A percentile compares a stretch with the other conserved stretches of the same genome.
Evolutionary conservation across 495 filamentous ascomycete genomes (phyloP).

Genomic region (Xylaria cubensis): DNA sequence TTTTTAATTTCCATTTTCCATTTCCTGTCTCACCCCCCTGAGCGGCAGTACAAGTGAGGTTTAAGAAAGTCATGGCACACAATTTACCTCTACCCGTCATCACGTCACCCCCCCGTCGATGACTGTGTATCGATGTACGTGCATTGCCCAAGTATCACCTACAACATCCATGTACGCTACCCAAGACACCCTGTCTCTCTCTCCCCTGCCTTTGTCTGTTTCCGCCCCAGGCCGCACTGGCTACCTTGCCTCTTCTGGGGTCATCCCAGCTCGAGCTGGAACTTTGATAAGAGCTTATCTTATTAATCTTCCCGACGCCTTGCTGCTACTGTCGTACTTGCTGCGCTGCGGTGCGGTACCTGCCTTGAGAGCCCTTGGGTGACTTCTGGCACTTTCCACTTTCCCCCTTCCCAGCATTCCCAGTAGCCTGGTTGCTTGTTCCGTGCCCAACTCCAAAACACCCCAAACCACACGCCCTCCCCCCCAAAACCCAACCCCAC

Average conservation of each 20-base stretch:
- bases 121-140: neutral
- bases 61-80: neutral
- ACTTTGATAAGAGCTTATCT: neutral
- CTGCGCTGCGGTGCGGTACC: neutral
- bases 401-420: constrained; percentile 7
- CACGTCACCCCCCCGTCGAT: constrained; percentile 15
- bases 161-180: constrained; percentile 4
- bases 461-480: neutral
- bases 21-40: neutral
- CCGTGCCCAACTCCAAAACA: constrained; percentile 4
- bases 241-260: neutral
- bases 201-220: neutral
- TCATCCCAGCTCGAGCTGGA: constrained; percentile 8
- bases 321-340: neutral
- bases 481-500: neutral
- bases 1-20: neutral
- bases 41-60: neutral
- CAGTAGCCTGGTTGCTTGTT: constrained; percentile 8
- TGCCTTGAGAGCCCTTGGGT: neutral
- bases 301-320: neutral
- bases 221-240: constrained; percentile 16
- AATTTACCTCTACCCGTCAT: neutral
- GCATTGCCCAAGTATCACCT: neutral
- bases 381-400: neutral
- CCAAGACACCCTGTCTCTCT: constrained; percentile 6